Percentiles rank a stretch among this genome's conserved stretches.
These are phyloP conservation scores for Alternaria angustiovoidea DNA, from an alignment of 2,329 filamentous ascomycete species.

Conservation along the genomic window DNA sequence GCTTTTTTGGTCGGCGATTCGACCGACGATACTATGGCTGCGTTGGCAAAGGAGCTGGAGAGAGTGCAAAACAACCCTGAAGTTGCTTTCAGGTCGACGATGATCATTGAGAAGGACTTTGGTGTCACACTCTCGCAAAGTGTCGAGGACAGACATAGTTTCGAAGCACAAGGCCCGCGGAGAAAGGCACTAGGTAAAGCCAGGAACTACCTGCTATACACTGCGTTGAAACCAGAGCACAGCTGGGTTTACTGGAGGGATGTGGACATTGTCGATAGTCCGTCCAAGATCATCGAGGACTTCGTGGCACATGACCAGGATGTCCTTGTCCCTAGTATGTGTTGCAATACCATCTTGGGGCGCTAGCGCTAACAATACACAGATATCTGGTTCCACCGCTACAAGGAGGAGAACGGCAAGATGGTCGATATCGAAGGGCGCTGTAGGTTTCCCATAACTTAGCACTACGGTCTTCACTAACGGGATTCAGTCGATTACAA, in stretches of 20 bases:
- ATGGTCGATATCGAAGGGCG: conserved; percentile 85
- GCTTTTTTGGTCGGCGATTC: conserved; percentile 95
- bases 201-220: conserved; percentile 86
- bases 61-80: conserved; percentile 83
- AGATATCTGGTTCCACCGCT: conserved; percentile 98
- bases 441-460: conserved; percentile 66
- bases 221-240: conserved; percentile 89
- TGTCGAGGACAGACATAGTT: conserved; percentile 84
- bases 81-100: conserved; percentile 83
- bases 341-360: not conserved
- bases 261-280: conserved; percentile 93
- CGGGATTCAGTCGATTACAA: conserved; percentile 85
- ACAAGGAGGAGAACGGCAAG: conserved; percentile 70
- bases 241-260: conserved; percentile 99
- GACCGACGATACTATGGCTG: conserved; percentile 87
- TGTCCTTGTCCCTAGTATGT: conserved; percentile 91
- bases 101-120: conserved; percentile 92
- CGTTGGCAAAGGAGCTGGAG: conserved; percentile 83
- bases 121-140: conserved; percentile 76
- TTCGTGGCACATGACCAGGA: conserved; percentile 94
- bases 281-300: conserved; percentile 87
- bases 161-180: conserved; percentile 85
- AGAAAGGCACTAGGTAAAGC: conserved; percentile 90
- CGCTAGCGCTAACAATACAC: conserved; percentile 22
- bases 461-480: conserved; percentile 1